Base-by-base conservation (phyloP, 169 alveolate species). In the Cryptosporidium viatorum region DNA sequence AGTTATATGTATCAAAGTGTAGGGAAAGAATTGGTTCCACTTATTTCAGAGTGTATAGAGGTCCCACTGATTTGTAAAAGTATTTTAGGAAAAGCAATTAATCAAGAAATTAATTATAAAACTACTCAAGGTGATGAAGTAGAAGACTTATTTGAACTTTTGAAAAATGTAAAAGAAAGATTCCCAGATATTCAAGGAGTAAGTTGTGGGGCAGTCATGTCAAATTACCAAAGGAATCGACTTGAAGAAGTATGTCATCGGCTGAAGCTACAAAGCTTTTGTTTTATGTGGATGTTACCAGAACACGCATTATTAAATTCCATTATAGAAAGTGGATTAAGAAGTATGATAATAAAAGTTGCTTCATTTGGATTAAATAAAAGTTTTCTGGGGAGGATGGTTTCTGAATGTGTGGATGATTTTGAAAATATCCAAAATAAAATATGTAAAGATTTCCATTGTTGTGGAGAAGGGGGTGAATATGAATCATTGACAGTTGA, bases 401-500 rank as follows among this genome's bases (percentile, higher is more conserved):
- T 98, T 71, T 84, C 69, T 8, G 93, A 92, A 7, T 84, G 92
- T 33, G 41, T 73, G 14, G 93, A 68, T 33, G 50, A 86, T 18
- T 85, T 93, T 45, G 74, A 65, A 16, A 60, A 67, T 41, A 70
- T 92, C 14, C 85, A 71, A 31, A 69, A 45, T 23, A 71, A 85
- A 84, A 92, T 93, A 48, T 91, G 97, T 87, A 96, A 87, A 89
- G 98, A 98, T 51, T 96, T 98, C 84, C 98, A 97, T 93, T 97
- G 96, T 35, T 97, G 99, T 91, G 99, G 99, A 21, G 99, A 98
- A 93, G 99, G 99, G 0, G 99, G 99, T 12, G 99, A 98, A 87
- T 98, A 96, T 93, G 99, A 98, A 93, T 95, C 98, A n/a, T 84
- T 97, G n/a, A 97, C 97, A 9, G 84, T 97, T 55, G 98, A 98